These are phyloP conservation scores for Salmacisia buchloeana DNA, from an alignment of 1,284 basidiomycete genomes.

Conservation along the genomic window DNA sequence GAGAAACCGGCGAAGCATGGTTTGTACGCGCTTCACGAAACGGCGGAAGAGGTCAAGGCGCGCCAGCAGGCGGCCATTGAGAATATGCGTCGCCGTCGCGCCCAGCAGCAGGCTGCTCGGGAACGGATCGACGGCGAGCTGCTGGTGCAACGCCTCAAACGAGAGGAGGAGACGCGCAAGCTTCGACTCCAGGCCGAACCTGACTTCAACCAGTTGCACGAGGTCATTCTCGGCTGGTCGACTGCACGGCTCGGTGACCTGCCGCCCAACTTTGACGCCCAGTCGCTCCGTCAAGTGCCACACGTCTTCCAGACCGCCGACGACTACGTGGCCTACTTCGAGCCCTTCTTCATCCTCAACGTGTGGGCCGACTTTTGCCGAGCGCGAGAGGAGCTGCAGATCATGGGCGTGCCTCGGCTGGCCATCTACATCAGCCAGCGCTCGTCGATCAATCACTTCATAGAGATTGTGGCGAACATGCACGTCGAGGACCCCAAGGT, in stretches of 20 bases:
- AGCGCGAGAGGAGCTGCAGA: constrained; percentile 62
- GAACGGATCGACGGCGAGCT: too few species aligned
- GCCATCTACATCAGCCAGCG: background rate
- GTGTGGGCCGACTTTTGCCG: constrained; percentile 83
- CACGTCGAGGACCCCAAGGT: constrained; percentile 13
- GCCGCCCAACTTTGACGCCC: constrained; percentile 32
- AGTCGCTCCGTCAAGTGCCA: constrained; percentile 51
- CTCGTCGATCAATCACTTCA: constrained; percentile 2
- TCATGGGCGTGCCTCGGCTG: constrained; percentile 27
- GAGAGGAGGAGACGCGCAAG: constrained; percentile 33
- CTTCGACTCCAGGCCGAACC: constrained; percentile 71
- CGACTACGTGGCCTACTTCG: constrained; percentile 71
- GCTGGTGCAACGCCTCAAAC: constrained; percentile 9
- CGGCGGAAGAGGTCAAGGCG: background rate
- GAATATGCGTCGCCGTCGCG: background rate
- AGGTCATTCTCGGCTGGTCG: constrained; percentile 78
- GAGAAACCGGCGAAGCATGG: constrained; percentile 21
- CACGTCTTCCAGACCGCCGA: constrained; percentile 63
- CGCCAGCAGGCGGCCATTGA: background rate
- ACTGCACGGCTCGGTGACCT: constrained; percentile 62
- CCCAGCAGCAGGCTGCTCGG: background rate
- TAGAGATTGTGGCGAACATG: constrained; percentile 9
- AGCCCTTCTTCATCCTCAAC: constrained; percentile 83
- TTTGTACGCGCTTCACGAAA: constrained; percentile 2
- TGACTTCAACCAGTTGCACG: constrained; percentile 73